phyloP scores from a whole-genome alignment of 345 rosid genomes.

The Citrus sp. region DNA sequence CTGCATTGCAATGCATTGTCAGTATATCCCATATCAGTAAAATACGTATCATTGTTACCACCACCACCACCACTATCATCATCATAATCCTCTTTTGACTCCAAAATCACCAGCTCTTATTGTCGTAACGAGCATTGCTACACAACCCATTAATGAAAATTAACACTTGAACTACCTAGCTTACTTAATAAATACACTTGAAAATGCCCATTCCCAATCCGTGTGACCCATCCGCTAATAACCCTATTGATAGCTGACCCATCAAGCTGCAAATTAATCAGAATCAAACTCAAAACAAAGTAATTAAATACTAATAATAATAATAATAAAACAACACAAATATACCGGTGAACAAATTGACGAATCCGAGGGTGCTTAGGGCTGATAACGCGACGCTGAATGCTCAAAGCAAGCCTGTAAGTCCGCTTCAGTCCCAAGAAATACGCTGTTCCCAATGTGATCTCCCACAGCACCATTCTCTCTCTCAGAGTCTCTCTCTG shows the following conservation, averaged over 20 bases:
- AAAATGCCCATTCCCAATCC: too few relatives aligned
- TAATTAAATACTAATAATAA: too few relatives aligned
- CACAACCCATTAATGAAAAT: neutral
- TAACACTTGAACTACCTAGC: neutral
- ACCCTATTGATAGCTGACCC: neutral
- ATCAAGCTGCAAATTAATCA: neutral
- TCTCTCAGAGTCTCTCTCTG: too few relatives aligned
- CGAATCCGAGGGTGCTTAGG: constrained; percentile 62
- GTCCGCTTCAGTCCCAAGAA: constrained; percentile 81
- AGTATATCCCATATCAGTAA: too few relatives aligned
- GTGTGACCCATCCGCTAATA: neutral
- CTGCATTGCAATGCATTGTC: too few relatives aligned
- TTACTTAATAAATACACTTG: too few relatives aligned
- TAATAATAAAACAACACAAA: too few relatives aligned
- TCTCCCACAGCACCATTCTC: constrained; percentile 89
- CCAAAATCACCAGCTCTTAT: neutral
- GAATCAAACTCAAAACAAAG: neutral
- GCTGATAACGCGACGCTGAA: constrained; percentile 62
- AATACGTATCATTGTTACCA: rapidly evolving
- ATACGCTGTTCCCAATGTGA: constrained; percentile 81
- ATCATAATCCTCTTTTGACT: neutral
- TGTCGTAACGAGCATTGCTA: neutral
- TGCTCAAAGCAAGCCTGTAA: constrained; percentile 61
- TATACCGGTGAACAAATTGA: constrained; percentile 53
- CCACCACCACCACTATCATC: neutral